Percentiles rank a stretch among this genome's conserved stretches.
Conservation (phyloP, 108 stramenopile species). For the Cylindrotheca fusiformis region DNA sequence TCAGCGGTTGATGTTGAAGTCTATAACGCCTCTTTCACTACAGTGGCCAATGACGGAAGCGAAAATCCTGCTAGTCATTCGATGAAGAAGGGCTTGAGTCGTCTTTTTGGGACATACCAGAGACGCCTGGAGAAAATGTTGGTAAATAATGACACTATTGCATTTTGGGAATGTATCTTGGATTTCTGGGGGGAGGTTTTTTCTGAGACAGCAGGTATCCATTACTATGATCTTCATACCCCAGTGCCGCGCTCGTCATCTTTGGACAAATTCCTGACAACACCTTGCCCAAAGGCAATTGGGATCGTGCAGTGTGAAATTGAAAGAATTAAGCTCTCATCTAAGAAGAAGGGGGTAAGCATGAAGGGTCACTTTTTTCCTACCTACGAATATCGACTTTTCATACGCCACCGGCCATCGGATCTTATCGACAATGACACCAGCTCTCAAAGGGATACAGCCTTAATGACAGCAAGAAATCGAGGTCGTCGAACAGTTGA, state of each 20-base stretch:
- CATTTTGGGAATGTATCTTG: slow-evolving; percentile 65
- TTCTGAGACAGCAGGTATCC: slow-evolving; percentile 51
- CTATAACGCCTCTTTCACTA: slow-evolving; percentile 40
- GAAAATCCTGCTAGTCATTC: slow-evolving; percentile 10
- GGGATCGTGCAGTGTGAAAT: slow-evolving; percentile 86
- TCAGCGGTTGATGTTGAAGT: slow-evolving; percentile 51
- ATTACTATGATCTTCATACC: slow-evolving; percentile 70
- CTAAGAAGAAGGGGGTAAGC: slow-evolving; percentile 55
- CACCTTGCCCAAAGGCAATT: slow-evolving; percentile 75
- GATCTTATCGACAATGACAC: slow-evolving; percentile 17
- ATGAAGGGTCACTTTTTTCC: slow-evolving; percentile 78
- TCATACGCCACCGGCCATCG: slow-evolving; percentile 59
- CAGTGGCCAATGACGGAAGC: slow-evolving; percentile 20
- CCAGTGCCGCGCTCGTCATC: slow-evolving; percentile 65
- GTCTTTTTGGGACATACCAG: slow-evolving; percentile 42
- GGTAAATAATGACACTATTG: slow-evolving; percentile 31
- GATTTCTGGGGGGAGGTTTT: slow-evolving; percentile 89
- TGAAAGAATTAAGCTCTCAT: slow-evolving; percentile 59
- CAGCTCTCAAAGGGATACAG: slow-evolving; percentile 50
- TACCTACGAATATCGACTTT: slow-evolving; percentile 80
- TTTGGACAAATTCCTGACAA: slow-evolving; percentile 65
- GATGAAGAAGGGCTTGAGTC: slow-evolving; percentile 3
- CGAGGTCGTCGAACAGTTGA: slow-evolving; percentile 44
- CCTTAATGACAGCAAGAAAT: slow-evolving; percentile 75
- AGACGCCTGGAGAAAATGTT: slow-evolving; percentile 33